Percentiles rank a stretch among this genome's conserved stretches.
These are phyloP conservation scores for Aspergillus transmontanensis DNA, from an alignment of 2,329 filamentous ascomycete genomes.

Conservation along the genomic window DNA sequence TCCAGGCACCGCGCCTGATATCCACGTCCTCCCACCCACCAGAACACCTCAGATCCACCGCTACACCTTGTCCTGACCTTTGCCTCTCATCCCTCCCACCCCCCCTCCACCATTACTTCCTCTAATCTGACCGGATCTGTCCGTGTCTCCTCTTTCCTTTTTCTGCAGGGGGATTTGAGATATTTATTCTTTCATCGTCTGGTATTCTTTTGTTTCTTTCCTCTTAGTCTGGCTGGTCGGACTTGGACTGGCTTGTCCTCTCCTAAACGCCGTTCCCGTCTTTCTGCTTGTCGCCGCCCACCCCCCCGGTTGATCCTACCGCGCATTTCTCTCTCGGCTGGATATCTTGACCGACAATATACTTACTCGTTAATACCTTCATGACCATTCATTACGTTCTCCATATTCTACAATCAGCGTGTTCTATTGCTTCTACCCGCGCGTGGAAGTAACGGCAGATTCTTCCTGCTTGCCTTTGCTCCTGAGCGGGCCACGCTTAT, in stretches of 20 bases:
- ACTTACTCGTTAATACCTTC: conserved; percentile 12
- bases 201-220: conserved; percentile 8
- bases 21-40: conserved; percentile 25
- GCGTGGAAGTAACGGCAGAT: conserved; percentile 16
- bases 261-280: conserved; percentile 25
- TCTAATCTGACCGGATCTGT: conserved; percentile 20
- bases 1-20: conserved; percentile 30
- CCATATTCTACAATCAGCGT: background rate
- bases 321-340: conserved; percentile 23
- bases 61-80: conserved; percentile 25
- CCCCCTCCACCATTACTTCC: conserved; percentile 6
- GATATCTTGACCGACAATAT: conserved; percentile 16
- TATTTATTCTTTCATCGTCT: conserved; percentile 1
- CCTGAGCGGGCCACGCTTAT: conserved; percentile 17
- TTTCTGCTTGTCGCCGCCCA: conserved; percentile 23
- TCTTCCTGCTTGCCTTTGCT: conserved; percentile 19
- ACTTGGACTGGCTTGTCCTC: conserved; percentile 13
- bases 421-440: conserved; percentile 6
- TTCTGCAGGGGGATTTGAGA: conserved; percentile 15
- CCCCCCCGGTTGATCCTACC: conserved; percentile 20
- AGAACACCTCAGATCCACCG: conserved; percentile 34
- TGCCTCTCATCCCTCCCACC: conserved; percentile 13
- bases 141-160: conserved; percentile 17
- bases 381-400: conserved; percentile 2
- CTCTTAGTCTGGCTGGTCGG: conserved; percentile 3